phyloP scores from a whole-genome alignment of 257 asterid genomes.

The Solanum neorickii region DNA sequence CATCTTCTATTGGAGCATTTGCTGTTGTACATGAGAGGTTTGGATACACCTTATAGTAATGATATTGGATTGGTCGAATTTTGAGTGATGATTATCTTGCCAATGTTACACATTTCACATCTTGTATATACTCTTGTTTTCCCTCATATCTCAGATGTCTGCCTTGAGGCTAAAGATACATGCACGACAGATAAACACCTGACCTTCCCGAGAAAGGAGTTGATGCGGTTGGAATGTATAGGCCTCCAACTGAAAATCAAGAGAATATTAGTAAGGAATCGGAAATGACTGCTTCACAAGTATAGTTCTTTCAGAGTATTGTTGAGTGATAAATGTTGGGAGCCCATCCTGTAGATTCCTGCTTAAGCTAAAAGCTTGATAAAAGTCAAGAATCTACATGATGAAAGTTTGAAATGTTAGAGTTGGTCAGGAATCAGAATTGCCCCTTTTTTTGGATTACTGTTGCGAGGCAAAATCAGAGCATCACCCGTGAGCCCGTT shows the following conservation, averaged over 20 bases:
- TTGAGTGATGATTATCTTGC: neutral
- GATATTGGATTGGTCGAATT: conserved; percentile 16
- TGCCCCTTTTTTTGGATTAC: neutral
- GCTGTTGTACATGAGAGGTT: conserved; percentile 49
- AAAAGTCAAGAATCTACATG: neutral
- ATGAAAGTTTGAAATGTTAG: neutral
- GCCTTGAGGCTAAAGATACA: neutral
- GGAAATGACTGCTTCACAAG: neutral
- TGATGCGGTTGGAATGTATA: neutral
- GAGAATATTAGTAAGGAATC: neutral
- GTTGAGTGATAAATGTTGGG: neutral
- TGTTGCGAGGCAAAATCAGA: neutral
- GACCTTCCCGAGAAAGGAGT: neutral
- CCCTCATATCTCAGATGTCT: neutral
- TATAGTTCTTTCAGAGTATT: neutral
- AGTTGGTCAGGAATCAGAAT: neutral
- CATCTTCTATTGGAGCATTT: conserved; percentile 35
- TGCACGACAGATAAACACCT: neutral
- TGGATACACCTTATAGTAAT: conserved; percentile 9
- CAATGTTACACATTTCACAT: neutral
- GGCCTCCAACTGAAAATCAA: neutral
- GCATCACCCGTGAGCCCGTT: neutral
- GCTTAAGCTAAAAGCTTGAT: neutral
- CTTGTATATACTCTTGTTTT: neutral
- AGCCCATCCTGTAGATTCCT: neutral